Base-by-base conservation (phyloP, 2,329 filamentous ascomycete species). In the Stemphylium lycopersici region DNA sequence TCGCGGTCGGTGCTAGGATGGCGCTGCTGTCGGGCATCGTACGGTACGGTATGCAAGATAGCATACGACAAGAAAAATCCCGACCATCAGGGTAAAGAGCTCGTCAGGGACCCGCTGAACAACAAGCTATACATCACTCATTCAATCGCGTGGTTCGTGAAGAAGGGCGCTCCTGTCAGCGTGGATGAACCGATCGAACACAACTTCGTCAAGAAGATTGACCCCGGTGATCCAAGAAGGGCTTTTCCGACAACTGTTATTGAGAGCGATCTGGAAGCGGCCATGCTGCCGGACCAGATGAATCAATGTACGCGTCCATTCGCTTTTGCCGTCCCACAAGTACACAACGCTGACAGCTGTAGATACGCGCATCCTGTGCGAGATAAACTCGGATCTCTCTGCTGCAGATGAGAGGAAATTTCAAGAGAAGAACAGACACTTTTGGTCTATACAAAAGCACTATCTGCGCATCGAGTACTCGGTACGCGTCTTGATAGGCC, bases 1-100 rank as follows among this genome's bases (percentile, higher is more conserved):
- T 73, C 71, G 1, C 68, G 71, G 2, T 69, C 80, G 0, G 79
- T 83, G 0, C 71, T 84, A 1, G 70, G 69, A 0, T 74, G 71
- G 72, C 67, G 73, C 3, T 76, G 73, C 50, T 75, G 71, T 50
- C 62, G 74, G 12, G 70, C 74, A 3, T 69, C 65, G 0, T 77
- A 77, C 43, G 74, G 74, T 18, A 75, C 72, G 0, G 58, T 72
- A 12, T 77, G 74, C 60, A 76, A 75, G 59, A 67, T 75, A 7
- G 47, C 67, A 8, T 76, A 74, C 48, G 66, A 76, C 42, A 65
- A 67, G 46, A 63, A 67, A 16, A 71, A 74, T n/a, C 66, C 70
- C 2, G 61, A 68, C 0, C 74, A 76, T 53, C 42, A 52, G 2
- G 63, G 63, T 2, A 68, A 65, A 32, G 24, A 62, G 12, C 49